Conservation (phyloP, 164 flowering plant genomes). For the Umbilicus rupestris region DNA sequence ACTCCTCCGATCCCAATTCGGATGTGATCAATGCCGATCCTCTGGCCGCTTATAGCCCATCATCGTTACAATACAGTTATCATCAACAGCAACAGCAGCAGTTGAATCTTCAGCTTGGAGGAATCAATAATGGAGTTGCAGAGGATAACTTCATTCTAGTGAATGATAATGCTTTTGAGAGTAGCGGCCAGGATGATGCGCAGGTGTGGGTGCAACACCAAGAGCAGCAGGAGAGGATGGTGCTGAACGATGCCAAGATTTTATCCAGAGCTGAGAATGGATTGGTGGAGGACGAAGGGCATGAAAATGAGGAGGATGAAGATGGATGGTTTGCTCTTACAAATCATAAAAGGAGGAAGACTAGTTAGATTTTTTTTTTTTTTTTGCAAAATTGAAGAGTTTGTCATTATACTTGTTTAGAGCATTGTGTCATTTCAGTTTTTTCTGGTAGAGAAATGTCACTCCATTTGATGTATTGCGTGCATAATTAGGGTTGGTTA, state of each 20-base stretch:
- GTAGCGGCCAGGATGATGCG: background rate
- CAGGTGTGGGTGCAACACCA: background rate
- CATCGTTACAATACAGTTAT: background rate
- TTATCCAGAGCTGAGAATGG: background rate
- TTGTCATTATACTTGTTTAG: too few relatives aligned
- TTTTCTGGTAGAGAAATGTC: too few relatives aligned
- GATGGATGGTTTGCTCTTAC: background rate
- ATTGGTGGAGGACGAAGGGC: background rate
- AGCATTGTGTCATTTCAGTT: too few relatives aligned
- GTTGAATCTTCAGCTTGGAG: background rate
- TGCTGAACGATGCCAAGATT: background rate
- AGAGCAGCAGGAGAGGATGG: background rate
- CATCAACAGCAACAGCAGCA: background rate
- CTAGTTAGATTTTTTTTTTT: background rate
- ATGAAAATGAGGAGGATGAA: background rate
- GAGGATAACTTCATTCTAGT: background rate
- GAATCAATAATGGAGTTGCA: background rate
- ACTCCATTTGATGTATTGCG: too few relatives aligned
- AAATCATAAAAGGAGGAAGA: background rate
- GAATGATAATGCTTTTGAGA: background rate
- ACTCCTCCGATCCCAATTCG: background rate
- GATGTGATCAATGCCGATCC: slow-evolving; percentile 1
- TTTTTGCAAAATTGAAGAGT: background rate
- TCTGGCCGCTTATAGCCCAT: background rate
- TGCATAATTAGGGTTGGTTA: too few relatives aligned